Conservation (phyloP, 148 eudicot species). For the Vaccinium macrocarpon region DNA sequence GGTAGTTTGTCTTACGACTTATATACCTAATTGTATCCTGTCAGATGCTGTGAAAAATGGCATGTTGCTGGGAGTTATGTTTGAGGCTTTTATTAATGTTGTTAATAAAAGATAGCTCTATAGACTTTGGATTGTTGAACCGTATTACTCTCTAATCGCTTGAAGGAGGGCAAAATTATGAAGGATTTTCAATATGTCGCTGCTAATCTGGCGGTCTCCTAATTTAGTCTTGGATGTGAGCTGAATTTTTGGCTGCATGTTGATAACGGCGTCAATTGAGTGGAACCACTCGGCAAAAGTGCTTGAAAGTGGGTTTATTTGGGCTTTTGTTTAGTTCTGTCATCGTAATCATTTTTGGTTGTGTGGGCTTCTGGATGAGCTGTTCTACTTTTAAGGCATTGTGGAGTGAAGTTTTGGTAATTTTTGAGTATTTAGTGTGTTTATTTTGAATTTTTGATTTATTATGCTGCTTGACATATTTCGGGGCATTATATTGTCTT, state of each 20-base stretch:
- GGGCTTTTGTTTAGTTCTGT: neutral
- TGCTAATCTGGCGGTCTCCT: neutral
- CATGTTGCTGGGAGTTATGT: neutral
- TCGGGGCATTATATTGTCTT: neutral
- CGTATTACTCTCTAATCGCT: neutral
- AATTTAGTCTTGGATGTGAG: neutral
- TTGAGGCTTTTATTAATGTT: neutral
- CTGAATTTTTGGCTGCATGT: neutral
- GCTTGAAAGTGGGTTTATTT: neutral
- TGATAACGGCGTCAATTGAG: neutral
- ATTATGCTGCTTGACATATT: neutral
- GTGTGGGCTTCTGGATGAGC: neutral
- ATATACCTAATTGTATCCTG: neutral
- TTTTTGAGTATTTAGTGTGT: neutral
- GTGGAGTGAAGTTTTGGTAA: neutral
- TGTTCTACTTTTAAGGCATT: neutral
- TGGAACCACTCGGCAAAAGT: neutral
- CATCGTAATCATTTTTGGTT: neutral
- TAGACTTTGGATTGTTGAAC: neutral
- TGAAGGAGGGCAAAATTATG: neutral
- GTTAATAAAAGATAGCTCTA: neutral
- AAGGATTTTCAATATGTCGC: neutral
- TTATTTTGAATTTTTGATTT: neutral
- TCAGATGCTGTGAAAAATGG: neutral
- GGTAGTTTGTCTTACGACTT: neutral